Percentiles rank a stretch among this genome's conserved stretches.
Evolutionary conservation across 2,329 filamentous ascomycete species (phyloP).

Genomic region (Mycogone perniciosa): DNA sequence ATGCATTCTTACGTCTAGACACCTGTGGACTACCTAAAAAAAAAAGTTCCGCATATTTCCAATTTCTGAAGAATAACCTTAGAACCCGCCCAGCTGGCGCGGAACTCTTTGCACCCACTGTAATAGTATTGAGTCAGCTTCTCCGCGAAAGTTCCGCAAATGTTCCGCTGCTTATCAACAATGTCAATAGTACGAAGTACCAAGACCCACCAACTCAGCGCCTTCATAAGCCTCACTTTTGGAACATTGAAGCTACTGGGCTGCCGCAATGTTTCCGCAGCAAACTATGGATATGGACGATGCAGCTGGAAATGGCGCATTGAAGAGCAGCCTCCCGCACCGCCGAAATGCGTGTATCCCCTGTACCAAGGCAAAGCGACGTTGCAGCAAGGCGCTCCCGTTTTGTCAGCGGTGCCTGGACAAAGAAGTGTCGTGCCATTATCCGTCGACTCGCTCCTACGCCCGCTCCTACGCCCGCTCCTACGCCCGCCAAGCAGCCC

Average conservation of each 20-base stretch:
- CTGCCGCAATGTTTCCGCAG: not conserved
- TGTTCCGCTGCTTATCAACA: constrained; percentile 13
- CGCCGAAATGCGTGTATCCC: constrained; percentile 26
- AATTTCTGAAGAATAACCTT: no score
- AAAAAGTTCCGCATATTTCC: no score
- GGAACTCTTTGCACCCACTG: no score
- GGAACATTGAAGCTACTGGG: no score
- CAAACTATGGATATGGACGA: not conserved
- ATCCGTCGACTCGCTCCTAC: constrained; percentile 14
- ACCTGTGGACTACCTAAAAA: no score
- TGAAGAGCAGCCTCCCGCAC: not conserved
- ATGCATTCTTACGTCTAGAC: not conserved
- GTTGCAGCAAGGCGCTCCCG: constrained; percentile 30
- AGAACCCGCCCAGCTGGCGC: no score
- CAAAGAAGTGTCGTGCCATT: constrained; percentile 21
- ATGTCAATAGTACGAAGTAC: no score
- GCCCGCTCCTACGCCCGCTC: constrained; percentile 11
- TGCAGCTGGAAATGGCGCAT: not conserved
- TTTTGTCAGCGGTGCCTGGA: constrained; percentile 27
- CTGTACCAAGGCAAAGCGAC: constrained; percentile 32
- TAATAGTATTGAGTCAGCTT: not conserved
- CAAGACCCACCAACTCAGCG: no score
- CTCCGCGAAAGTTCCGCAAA: constrained; percentile 13
- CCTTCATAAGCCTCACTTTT: no score
- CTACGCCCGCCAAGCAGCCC: not conserved